A percentile compares a stretch with the other conserved stretches of the same genome.
These are phyloP conservation scores for Apium graveolens DNA, from an alignment of 129 eudicot genomes.

Conservation along the genomic window DNA sequence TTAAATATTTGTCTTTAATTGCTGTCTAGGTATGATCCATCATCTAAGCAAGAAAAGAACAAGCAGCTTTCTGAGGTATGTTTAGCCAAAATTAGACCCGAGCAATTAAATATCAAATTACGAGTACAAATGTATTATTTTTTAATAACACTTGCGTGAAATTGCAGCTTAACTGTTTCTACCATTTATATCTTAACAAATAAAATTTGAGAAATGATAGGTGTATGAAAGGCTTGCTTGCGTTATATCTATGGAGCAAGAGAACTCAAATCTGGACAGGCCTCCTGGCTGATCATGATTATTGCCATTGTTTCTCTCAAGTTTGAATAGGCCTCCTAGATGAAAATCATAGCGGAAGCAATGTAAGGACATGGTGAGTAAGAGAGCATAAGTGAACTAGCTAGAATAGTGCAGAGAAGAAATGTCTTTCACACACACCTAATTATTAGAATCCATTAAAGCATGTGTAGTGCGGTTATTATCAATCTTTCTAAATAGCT, in stretches of 20 bases:
- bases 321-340: conserved; percentile 27
- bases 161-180: neutral
- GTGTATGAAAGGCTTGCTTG: conserved; percentile 73
- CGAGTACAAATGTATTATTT: neutral
- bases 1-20: neutral
- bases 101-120: neutral
- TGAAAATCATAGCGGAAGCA: conserved; percentile 15
- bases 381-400: neutral
- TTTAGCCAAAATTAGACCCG: neutral
- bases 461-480: neutral
- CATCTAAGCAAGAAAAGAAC: conserved; percentile 23
- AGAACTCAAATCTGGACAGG: conserved; percentile 54
- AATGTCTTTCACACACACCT: neutral
- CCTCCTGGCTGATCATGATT: conserved; percentile 25
- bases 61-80: conserved; percentile 60
- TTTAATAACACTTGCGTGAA: neutral
- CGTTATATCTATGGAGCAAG: conserved; percentile 77
- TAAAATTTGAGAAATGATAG: conserved; percentile 31
- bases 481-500: neutral
- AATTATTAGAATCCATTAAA: neutral
- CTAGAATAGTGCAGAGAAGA: neutral
- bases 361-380: neutral
- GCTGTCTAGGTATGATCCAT: conserved; percentile 66
- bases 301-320: conserved; percentile 27
- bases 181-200: neutral